Base-by-base conservation (phyloP, 176 grass and related monocot genomes). In the barley (Hordeum vulgare) region DNA sequence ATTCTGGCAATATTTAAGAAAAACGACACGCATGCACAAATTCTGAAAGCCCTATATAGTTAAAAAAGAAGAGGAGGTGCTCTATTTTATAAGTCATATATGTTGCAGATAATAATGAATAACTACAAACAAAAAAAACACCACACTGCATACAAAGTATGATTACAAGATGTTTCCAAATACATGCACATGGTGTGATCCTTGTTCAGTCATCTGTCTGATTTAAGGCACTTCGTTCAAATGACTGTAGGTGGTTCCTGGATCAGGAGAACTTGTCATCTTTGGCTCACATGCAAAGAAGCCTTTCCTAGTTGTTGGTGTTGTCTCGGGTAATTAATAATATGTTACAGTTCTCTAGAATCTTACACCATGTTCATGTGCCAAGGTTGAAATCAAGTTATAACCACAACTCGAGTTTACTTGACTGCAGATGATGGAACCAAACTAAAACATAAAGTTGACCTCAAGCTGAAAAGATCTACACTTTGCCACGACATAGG, bases 401-500 rank as follows among this genome's bases (percentile, higher is more conserved):
- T 23, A 53, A 51, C 39, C 17, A 14, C 31, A 77, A 71, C 26
- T 71, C 20, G 77, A 71, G 6, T 54, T 35, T 18, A 36, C 8
- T 63, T 83, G 13, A 15, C 33, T 80, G 74, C 83, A 92, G 90
- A 54, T 80, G 90, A 92, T 67, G 86, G 86, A 14, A 80, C 68
- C 53, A 82, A 71, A 75, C 41, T 92, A 80, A 89, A 76, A 77
- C 86, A 92, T 57, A 86, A 61, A 74, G 69, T 65, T 62, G 90
- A 86, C 58, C 86, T 89, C 74, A 86, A 92, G 33, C 79, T 92
- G 39, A 42, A 86, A 6, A 86, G 86, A 39, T 75, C 20, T 69
- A 83, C 78, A 67, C 74, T 92, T 82, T 92, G 90, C 66, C 90
- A 92, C 80, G 86, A 92, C 57, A 76, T 92, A 18, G 90, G 90